phyloP scores from a whole-genome alignment of 2,329 filamentous ascomycete genomes.

The Colletotrichum coccodes region DNA sequence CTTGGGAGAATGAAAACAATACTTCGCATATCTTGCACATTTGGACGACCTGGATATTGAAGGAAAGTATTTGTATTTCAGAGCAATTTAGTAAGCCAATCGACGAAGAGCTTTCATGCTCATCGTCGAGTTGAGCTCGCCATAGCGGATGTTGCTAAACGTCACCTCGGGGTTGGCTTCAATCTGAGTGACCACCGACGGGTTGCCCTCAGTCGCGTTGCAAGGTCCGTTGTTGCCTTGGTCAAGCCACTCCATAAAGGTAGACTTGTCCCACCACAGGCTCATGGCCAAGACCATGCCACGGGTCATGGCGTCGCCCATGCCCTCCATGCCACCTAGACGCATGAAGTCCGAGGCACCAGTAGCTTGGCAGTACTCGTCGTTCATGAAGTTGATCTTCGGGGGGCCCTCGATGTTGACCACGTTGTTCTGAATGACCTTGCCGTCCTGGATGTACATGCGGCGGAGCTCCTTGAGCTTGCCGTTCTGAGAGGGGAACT shows the following conservation, averaged over 20 bases:
- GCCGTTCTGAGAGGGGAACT: conserved; percentile 48
- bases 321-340: conserved; percentile 51
- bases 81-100: background rate
- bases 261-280: conserved; percentile 64
- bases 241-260: conserved; percentile 69
- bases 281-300: conserved; percentile 65
- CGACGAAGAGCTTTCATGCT: background rate
- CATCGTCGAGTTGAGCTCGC: conserved; percentile 57
- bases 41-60: accelerated
- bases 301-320: conserved; percentile 54
- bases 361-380: conserved; percentile 39
- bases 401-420: conserved; percentile 35
- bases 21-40: accelerated
- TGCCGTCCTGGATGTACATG: conserved; percentile 60
- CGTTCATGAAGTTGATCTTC: conserved; percentile 40
- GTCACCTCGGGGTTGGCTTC: conserved; percentile 59
- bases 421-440: conserved; percentile 52
- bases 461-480: conserved; percentile 57
- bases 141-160: conserved; percentile 67
- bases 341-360: conserved; percentile 39
- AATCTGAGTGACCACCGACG: conserved; percentile 54
- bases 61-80: background rate
- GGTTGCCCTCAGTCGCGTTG: conserved; percentile 62
- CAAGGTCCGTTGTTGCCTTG: conserved; percentile 62
- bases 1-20: background rate